These are phyloP conservation scores for Floccularia luteovirens DNA, from an alignment of 768 basidiomycete genomes.

Conservation along the genomic window DNA sequence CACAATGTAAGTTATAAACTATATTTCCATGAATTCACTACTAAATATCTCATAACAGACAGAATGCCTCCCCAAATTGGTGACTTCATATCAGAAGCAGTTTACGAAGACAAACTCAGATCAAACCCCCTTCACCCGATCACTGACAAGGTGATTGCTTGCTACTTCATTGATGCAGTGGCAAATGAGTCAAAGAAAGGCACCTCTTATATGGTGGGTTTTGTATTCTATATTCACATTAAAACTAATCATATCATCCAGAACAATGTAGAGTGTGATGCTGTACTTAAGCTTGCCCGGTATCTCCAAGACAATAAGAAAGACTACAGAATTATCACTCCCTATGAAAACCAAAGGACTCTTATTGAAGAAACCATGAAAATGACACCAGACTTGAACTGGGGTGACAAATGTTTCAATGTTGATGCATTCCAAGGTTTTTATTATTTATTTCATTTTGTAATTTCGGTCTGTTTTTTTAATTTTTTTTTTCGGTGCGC, in stretches of 20 bases:
- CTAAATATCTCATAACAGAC: constrained; percentile 33
- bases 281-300: constrained; percentile 48
- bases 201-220: constrained; percentile 27
- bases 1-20: constrained; percentile 55
- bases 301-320: constrained; percentile 43
- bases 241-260: constrained; percentile 16
- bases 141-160: constrained; percentile 34
- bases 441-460: constrained; percentile 6
- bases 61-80: constrained; percentile 83
- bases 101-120: constrained; percentile 56
- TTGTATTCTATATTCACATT: constrained; percentile 2
- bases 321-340: constrained; percentile 65
- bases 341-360: constrained; percentile 70
- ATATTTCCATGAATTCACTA: constrained; percentile 4
- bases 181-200: constrained; percentile 25
- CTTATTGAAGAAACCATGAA: constrained; percentile 52
- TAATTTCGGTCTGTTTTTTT: constrained; percentile 4
- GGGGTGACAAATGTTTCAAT: constrained; percentile 74
- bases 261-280: constrained; percentile 55
- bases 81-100: constrained; percentile 54
- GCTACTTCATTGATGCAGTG: constrained; percentile 56
- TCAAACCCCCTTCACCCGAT: constrained; percentile 47
- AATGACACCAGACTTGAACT: constrained; percentile 34
- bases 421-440: constrained; percentile 83
- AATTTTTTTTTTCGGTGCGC: no score